Evolutionary conservation across 345 rosid species (phyloP).

Genomic region (Pseudoturritis turrita): DNA sequence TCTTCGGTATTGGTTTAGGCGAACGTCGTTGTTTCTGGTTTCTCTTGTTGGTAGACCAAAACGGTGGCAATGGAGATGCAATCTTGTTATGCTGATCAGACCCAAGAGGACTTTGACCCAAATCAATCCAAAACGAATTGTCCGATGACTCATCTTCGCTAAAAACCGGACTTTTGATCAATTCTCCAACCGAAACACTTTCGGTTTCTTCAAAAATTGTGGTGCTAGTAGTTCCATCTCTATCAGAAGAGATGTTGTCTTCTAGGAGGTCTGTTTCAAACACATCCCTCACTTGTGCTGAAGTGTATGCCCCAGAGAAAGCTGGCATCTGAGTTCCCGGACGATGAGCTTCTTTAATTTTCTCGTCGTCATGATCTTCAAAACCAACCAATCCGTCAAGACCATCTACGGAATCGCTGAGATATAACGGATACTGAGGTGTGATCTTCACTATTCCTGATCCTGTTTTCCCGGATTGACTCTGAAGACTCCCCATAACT

Average conservation of each 20-base stretch:
- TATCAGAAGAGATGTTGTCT: constrained; percentile 69
- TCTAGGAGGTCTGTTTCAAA: constrained; percentile 80
- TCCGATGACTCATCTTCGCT: constrained; percentile 97
- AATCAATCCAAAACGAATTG: constrained; percentile 89
- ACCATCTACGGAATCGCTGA: constrained; percentile 82
- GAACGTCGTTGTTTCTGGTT: constrained; percentile 44
- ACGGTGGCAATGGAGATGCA: constrained; percentile 69
- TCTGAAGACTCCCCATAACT: constrained; percentile 86
- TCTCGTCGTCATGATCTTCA: constrained; percentile 52
- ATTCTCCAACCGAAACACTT: constrained; percentile 83
- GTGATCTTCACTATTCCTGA: constrained; percentile 97
- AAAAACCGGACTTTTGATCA: constrained; percentile 94
- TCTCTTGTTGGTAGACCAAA: constrained; percentile 68
- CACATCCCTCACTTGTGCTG: constrained; percentile 90
- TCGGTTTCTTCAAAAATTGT: constrained; percentile 92
- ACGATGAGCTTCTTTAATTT: constrained; percentile 43
- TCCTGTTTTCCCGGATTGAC: constrained; percentile 84
- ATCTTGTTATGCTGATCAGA: constrained; percentile 55
- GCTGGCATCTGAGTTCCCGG: constrained; percentile 74
- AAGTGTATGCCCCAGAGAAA: constrained; percentile 85
- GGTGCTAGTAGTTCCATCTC: constrained; percentile 68
- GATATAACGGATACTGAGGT: constrained; percentile 83
- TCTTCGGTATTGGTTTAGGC: constrained; percentile 43
- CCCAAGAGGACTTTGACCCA: constrained; percentile 92
- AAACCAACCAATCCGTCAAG: constrained; percentile 55